Evolutionary conservation across 768 basidiomycete species (phyloP), one percentile per base, ranked within the genome.

Genomic region (Gloeostereum incarnatum): DNA sequence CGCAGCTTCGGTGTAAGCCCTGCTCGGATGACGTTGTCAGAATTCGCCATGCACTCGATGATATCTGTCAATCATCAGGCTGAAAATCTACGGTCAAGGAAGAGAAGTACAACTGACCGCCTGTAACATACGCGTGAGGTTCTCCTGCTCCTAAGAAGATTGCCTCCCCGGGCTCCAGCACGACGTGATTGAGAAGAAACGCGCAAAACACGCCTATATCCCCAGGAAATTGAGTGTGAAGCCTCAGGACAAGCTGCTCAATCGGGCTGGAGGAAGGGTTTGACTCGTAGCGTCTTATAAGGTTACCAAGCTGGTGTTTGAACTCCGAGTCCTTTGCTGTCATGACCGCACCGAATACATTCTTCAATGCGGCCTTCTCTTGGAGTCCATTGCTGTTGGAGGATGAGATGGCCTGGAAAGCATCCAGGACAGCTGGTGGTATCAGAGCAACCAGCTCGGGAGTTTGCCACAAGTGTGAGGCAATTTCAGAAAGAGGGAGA

Each of bases 21-120:
- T 5, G 96, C 96, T 22, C 96, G 88, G 46, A 99, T 93, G 58
- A 99, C 96, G 57, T 98, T 98, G 64, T 99, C 96, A 0, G 90
- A 93, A 45, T 93, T 93, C 18, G 94, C 94, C 93, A 98, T 98
- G 64, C 91, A 94, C 55, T 98, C 96, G 54, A 98, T 90, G 58
- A 93, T 93, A 54, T 99, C 94, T 94, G 50, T 4, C 27, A 21
- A 3, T 10, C 17, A n/a, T 21, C 8, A 40, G 29, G 34, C 27
- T 27, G 36, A 13, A 14, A 3, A 38, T 21, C 39, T 35, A 18
- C 21, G 13, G 27, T 45, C 42, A 20, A 49, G 35, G 11, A 25
- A 37, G 29, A 32, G 43, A 31, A 4, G 32, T 22, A 23, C 20
- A 20, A 44, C 77, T 45, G 49, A 90, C 93, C 92, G 56, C 96